phyloP scores from a whole-genome alignment of 2,329 filamentous ascomycete species.

The Colletotrichum sp. region DNA sequence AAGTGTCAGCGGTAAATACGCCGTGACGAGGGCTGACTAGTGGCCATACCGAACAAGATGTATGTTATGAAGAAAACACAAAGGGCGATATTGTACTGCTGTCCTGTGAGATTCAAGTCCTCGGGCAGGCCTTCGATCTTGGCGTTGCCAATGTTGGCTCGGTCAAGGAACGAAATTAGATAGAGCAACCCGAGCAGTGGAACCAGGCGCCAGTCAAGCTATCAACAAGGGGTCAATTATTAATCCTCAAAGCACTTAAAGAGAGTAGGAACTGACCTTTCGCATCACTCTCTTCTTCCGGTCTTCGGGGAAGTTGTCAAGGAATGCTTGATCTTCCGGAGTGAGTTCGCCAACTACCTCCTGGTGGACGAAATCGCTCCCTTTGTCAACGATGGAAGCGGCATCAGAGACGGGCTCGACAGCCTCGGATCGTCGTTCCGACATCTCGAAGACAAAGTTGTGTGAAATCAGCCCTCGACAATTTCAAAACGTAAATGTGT shows the following conservation, averaged over 20 bases:
- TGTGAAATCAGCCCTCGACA: background rate
- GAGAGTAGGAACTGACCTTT: background rate
- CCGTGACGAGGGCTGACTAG: background rate
- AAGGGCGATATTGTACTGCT: slow-evolving; percentile 55
- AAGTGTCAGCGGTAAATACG: background rate
- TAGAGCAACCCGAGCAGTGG: slow-evolving; percentile 63
- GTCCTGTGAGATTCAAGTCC: slow-evolving; percentile 54
- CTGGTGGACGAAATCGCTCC: background rate
- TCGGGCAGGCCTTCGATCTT: slow-evolving; percentile 46
- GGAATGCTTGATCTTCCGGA: background rate
- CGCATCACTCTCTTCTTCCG: background rate
- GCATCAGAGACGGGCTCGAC: background rate
- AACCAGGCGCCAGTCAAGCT: slow-evolving; percentile 24
- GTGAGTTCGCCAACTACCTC: background rate
- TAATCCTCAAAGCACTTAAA: background rate
- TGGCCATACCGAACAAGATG: slow-evolving; percentile 53
- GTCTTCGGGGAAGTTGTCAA: background rate
- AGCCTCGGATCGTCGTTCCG: background rate
- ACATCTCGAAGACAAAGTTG: background rate
- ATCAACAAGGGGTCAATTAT: fast-evolving
- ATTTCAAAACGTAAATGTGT: background rate
- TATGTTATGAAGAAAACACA: slow-evolving; percentile 71
- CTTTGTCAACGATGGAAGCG: background rate
- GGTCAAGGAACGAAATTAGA: slow-evolving; percentile 62
- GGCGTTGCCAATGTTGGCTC: slow-evolving; percentile 56